Conservation (phyloP, 106 monocot genomes). For the Vanilla planifolia region DNA sequence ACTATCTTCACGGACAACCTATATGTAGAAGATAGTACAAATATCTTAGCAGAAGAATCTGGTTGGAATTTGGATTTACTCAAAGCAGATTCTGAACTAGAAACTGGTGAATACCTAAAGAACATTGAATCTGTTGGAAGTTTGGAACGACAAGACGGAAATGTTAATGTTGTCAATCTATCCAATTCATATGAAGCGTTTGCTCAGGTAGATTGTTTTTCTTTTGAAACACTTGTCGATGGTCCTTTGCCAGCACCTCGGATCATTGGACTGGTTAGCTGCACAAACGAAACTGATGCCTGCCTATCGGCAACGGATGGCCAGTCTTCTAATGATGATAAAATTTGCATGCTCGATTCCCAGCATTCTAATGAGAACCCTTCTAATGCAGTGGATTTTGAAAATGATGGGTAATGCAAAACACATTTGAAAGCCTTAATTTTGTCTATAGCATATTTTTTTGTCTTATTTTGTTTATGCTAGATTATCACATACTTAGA, state of each 20-base stretch:
- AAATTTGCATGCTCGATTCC: not conserved
- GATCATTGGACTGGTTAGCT: not conserved
- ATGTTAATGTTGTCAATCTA: not conserved
- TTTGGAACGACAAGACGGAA: not conserved
- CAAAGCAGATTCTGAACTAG: not conserved
- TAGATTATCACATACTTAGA: too few relatives aligned
- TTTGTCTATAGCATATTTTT: not conserved
- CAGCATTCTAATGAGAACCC: not conserved
- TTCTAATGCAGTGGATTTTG: not conserved
- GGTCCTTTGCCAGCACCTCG: not conserved
- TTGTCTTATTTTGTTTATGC: too few relatives aligned
- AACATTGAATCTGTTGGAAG: not conserved
- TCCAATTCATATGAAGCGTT: not conserved
- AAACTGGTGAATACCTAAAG: not conserved
- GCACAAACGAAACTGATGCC: not conserved
- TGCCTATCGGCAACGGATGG: not conserved
- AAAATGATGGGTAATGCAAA: conserved; percentile 2
- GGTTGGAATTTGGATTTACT: not conserved
- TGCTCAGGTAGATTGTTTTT: not conserved
- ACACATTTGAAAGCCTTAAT: not conserved
- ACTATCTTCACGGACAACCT: not conserved
- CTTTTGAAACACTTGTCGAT: not conserved
- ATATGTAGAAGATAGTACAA: conserved; percentile 2
- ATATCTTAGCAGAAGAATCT: not conserved
- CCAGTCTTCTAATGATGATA: too few relatives aligned